Evolutionary conservation across 345 rosid species (phyloP), one percentile per base, ranked within the genome.

Genomic region (Populus davidiana): DNA sequence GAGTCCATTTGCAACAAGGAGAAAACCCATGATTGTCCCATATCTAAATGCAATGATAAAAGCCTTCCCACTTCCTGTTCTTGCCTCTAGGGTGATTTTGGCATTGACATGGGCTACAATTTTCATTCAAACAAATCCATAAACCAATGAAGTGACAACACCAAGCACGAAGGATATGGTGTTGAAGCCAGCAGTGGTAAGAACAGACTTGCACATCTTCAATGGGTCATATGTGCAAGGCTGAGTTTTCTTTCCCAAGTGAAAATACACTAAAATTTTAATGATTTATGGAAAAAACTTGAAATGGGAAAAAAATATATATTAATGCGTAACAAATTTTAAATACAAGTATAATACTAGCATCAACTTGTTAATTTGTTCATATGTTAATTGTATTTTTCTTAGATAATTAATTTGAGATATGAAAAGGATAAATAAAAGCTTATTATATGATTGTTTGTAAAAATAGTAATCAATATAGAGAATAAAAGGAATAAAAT

Each of bases 41-140:
- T 92, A 92, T 75, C 96, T 88, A 81, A 92, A 92, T 43, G 96
- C 94, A 47, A 64, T 67, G 17, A 90, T 90, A 75, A 93, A 93
- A 8, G 98, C 98, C 85, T 91, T 91, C 38, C 96, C 96, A 27
- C 91, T 93, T 54, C 98, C 92, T 79, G 91, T 93, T 44, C 98
- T 89, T 16, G 98, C 94, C 79, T 93, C 96, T 74, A 93, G 84
- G 54, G 98, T 91, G 71, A 96, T 93, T 80, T 94, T 90, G 33
- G 94, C 96, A 80, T 93, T 93, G 9, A 96, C 98, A 76, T 87
- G 91, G 13, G 97, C 90, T 27, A 94, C 92, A 81, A 93, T 93
- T 86, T 93, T 93, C 96, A 93, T 93, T 12, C 94, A 96, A 75
- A 91, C 93, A 84, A 93, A 93, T 64, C 94, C 97, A 80, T 96